Evolutionary conservation across 768 basidiomycete genomes (phyloP), one percentile per base, ranked within the genome.

Genomic region (Mycena sanguinolenta): DNA sequence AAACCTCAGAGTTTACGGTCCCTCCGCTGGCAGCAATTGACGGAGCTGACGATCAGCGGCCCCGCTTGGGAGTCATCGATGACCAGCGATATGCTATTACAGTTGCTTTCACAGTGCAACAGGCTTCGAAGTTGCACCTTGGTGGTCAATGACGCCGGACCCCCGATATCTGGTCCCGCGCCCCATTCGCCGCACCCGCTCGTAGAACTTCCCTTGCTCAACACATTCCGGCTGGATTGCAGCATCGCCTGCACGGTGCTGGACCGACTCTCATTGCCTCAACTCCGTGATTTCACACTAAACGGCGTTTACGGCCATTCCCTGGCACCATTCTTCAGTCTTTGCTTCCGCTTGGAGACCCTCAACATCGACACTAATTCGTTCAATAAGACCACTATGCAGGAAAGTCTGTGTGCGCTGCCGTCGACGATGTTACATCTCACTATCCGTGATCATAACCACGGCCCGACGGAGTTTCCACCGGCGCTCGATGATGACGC

Each of bases 111-210:
- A 5, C 7, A 19, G 9, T 63, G 62, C 21, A 50, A 58, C 3
- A 25, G 27, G 12, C 39, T 67, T 30, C 58, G 42, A 5, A 19
- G 16, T 13, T 67, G 66, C n/a, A 42, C 23, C n/a, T 4, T 67
- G 5, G 13, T 8, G 14, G 14, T 67, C 14, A 30, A 32, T 21
- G 32, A 61, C n/a, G 3, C 12, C 23, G 23, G 10, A 2, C 12
- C 59, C 13, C 28, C 16, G 14, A 17, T 23, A 1, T 12, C 10
- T 0, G 19, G 5, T 4, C 21, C 17, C 1, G 6, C 19, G 9
- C 19, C 2, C 1, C n/a, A n/a, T n/a, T 17, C 9, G 12, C 17
- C 9, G 7, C 36, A 44, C 27, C 28, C 58, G 7, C 23, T n/a
- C 57, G 21, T 61, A 16, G 66, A 60, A 28, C 38, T 53, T 4